These are phyloP conservation scores for Cubamyces sp. DNA, from an alignment of 768 basidiomycete genomes.

Conservation along the genomic window DNA sequence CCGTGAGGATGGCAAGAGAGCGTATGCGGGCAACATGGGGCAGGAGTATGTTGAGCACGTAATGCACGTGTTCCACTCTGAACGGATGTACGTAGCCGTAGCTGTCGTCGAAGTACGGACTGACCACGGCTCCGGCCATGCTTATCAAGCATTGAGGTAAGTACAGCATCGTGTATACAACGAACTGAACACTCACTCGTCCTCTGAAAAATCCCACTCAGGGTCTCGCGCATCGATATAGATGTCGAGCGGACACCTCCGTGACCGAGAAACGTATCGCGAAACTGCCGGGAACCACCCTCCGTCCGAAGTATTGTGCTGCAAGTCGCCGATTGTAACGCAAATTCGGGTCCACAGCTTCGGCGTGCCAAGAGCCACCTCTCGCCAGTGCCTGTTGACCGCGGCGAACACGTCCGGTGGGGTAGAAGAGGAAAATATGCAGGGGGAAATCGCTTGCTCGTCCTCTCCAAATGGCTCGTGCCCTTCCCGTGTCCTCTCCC, in stretches of 20 bases:
- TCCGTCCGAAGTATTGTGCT: neutral
- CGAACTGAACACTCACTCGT: constrained; percentile 40
- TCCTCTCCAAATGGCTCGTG: neutral
- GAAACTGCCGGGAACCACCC: constrained; percentile 2
- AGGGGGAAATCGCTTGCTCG: constrained; percentile 14
- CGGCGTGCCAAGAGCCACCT: constrained; percentile 51
- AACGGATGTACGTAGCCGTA: constrained; percentile 28
- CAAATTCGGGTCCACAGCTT: constrained; percentile 60
- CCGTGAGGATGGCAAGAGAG: constrained; percentile 56
- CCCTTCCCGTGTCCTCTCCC: constrained; percentile 18
- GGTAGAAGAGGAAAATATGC: constrained; percentile 24
- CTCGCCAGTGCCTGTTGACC: constrained; percentile 58
- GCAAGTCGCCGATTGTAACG: constrained; percentile 40
- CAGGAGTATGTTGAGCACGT: constrained; percentile 51
- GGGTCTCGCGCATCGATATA: constrained; percentile 62
- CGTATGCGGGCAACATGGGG: constrained; percentile 57
- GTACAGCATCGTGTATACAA: neutral
- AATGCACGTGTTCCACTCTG: constrained; percentile 39
- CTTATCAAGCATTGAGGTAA: neutral
- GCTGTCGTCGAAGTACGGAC: constrained; percentile 17
- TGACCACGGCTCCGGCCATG: constrained; percentile 17
- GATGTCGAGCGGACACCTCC: constrained; percentile 54
- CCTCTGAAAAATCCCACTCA: constrained; percentile 60
- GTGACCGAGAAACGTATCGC: constrained; percentile 50
- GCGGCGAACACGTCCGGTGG: constrained; percentile 52